Percentiles rank a stretch among this genome's conserved stretches.
Evolutionary conservation across 2,329 filamentous ascomycete species (phyloP).

Genomic region (Penicillium rolfsii): DNA sequence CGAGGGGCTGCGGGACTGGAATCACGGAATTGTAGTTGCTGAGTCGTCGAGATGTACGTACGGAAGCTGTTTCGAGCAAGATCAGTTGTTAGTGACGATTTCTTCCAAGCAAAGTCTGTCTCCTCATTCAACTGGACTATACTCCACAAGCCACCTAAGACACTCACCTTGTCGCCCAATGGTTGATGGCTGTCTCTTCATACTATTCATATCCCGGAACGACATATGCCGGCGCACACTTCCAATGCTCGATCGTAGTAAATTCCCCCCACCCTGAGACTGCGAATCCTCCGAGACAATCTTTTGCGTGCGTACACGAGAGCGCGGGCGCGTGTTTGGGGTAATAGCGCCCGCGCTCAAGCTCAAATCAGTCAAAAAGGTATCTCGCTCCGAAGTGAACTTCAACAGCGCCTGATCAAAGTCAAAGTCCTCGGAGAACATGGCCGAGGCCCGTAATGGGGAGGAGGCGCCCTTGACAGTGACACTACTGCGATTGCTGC

Average conservation of each 20-base stretch:
- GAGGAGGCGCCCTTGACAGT: conserved; percentile 57
- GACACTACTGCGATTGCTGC: conserved; percentile 66
- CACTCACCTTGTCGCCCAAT: conserved; percentile 72
- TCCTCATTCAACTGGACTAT: not conserved
- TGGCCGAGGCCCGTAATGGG: conserved; percentile 39
- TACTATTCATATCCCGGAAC: conserved; percentile 91
- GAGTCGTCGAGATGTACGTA: conserved; percentile 81
- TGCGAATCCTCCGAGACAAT: conserved; percentile 73
- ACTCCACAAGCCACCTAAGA: not conserved
- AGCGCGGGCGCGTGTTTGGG: conserved; percentile 67
- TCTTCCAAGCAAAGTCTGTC: not conserved
- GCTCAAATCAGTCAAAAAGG: conserved; percentile 87
- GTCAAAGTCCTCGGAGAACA: conserved; percentile 71
- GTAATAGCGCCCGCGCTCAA: conserved; percentile 83
- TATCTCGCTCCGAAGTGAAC: conserved; percentile 93
- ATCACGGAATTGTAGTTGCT: conserved; percentile 99
- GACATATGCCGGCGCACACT: conserved; percentile 92
- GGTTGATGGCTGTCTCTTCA: conserved; percentile 80
- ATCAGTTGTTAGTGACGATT: conserved; percentile 20
- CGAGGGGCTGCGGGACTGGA: conserved; percentile 85
- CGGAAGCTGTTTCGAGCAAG: conserved; percentile 56
- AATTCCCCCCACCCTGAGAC: conserved; percentile 41
- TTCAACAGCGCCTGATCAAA: conserved; percentile 93
- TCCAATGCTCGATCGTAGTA: conserved; percentile 67
- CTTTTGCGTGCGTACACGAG: conserved; percentile 78